A percentile compares a stretch with the other conserved stretches of the same genome.
These are phyloP conservation scores for Nothophytophthora sp. DNA, from an alignment of 352 stramenopile species.

Conservation along the genomic window DNA sequence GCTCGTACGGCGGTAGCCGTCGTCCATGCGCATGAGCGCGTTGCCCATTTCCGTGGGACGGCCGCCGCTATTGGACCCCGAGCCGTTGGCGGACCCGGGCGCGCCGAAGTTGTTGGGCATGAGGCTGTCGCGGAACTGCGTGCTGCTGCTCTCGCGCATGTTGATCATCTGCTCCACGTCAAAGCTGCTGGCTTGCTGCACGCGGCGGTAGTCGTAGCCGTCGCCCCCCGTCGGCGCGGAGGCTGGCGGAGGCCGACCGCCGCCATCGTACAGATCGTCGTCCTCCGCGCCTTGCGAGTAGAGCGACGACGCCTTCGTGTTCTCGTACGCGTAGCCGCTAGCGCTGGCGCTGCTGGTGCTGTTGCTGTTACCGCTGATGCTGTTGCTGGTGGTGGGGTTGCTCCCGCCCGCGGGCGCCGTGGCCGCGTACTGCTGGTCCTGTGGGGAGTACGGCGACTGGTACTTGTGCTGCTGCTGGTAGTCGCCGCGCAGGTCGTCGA, in stretches of 20 bases:
- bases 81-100: conserved; percentile 14
- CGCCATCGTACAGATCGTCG: conserved; percentile 29
- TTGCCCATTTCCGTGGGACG: conserved; percentile 66
- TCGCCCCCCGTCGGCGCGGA: conserved; percentile 6
- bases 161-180: conserved; percentile 63
- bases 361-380: conserved; percentile 22
- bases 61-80: conserved; percentile 15
- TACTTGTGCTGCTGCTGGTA: conserved; percentile 8
- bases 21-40: conserved; percentile 75
- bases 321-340: conserved; percentile 29
- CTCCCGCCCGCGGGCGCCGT: neutral
- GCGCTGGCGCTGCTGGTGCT: conserved; percentile 23
- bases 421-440: conserved; percentile 16
- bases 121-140: conserved; percentile 56
- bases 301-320: conserved; percentile 15
- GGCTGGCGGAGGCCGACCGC: neutral
- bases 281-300: conserved; percentile 31
- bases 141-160: conserved; percentile 39
- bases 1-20: conserved; percentile 51
- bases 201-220: conserved; percentile 23
- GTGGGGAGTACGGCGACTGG: neutral
- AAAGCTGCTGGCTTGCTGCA: conserved; percentile 51
- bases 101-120: conserved; percentile 21
- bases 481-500: conserved; percentile 33
- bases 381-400: conserved; percentile 6